Conservation (phyloP, 140 eudicot species). For the Bidens hawaiensis region DNA sequence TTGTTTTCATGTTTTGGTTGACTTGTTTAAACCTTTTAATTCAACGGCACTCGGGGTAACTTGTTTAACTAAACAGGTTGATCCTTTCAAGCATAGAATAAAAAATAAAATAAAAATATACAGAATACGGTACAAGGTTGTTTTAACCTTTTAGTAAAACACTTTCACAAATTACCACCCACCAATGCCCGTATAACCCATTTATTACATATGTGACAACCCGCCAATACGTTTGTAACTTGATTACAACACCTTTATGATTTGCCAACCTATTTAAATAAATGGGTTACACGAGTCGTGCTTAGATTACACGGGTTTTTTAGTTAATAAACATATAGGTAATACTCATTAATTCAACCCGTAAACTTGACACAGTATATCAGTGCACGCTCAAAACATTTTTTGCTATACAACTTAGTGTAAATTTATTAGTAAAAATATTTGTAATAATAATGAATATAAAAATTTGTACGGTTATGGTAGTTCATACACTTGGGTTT, state of each 20-base stretch:
- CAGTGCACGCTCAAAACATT: too few relatives aligned
- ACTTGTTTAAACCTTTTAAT: background rate
- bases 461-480: background rate
- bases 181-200: background rate
- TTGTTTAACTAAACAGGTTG: background rate
- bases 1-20: background rate
- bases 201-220: background rate
- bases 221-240: background rate
- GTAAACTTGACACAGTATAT: too few relatives aligned
- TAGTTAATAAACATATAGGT: too few relatives aligned
- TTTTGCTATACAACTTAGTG: too few relatives aligned
- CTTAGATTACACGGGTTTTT: background rate
- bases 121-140: too few relatives aligned
- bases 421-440: too few relatives aligned
- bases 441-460: background rate
- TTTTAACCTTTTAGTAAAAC: too few relatives aligned
- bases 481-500: background rate
- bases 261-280: background rate
- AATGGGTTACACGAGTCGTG: background rate
- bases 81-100: background rate
- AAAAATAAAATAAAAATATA: too few relatives aligned
- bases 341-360: too few relatives aligned
- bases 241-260: background rate
- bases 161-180: too few relatives aligned
- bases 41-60: background rate